phyloP scores from a whole-genome alignment of 805 yeast genomes.

The Torulaspora maleeae region DNA sequence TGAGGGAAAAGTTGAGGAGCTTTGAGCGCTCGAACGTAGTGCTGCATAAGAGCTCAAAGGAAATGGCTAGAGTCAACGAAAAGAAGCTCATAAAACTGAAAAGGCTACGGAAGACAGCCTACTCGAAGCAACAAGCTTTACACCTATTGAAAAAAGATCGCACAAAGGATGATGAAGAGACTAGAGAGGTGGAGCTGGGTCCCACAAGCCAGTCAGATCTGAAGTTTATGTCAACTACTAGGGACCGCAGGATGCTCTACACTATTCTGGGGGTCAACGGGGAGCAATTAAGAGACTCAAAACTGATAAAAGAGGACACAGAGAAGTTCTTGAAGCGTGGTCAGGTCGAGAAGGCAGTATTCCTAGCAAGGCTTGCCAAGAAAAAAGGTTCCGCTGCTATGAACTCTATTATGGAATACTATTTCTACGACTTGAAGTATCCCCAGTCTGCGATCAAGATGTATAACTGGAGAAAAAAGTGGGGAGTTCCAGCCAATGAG shows the following conservation, averaged over 20 bases:
- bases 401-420: constrained; percentile 56
- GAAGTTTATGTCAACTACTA: constrained; percentile 29
- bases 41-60: constrained; percentile 20
- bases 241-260: constrained; percentile 46
- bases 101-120: constrained; percentile 25
- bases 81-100: constrained; percentile 14
- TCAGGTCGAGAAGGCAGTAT: constrained; percentile 49
- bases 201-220: constrained; percentile 37
- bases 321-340: constrained; percentile 47
- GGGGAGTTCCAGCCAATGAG: constrained; percentile 53
- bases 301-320: constrained; percentile 50
- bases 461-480: constrained; percentile 53
- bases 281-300: constrained; percentile 54
- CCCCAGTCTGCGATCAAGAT: constrained; percentile 47
- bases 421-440: constrained; percentile 39
- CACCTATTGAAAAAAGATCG: constrained; percentile 22
- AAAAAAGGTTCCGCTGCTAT: constrained; percentile 53
- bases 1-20: constrained; percentile 19
- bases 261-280: constrained; percentile 56
- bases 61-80: constrained; percentile 15
- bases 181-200: constrained; percentile 31
- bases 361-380: constrained; percentile 45
- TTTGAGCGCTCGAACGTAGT: constrained; percentile 16
- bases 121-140: constrained; percentile 28
- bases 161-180: constrained; percentile 18